These are phyloP conservation scores for barley (Hordeum vulgare) DNA, from an alignment of 176 grass and related monocot genomes.

Conservation along the genomic window MorexV3_pseudomolecules_assembly NC_058519.1:644168209-644168708, in stretches of 20 bases:
- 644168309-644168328: too few species aligned
- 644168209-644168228: neutral
- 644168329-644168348: neutral
- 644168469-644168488: neutral
- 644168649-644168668: neutral
- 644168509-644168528: neutral
- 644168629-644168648: neutral
- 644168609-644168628: neutral
- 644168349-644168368: neutral
- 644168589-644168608: neutral
- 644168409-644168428: neutral
- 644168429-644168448: neutral
- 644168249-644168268: neutral
- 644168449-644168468: neutral
- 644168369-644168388: neutral
- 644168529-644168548: neutral
- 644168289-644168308: neutral
- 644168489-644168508: neutral
- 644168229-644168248: neutral
- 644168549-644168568: neutral
- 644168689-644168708: neutral
- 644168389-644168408: neutral
- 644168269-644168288: neutral
- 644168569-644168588: neutral
- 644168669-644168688: neutral